Evolutionary conservation across 768 basidiomycete genomes (phyloP).

Genomic region (Pleurotus eryngii): DNA sequence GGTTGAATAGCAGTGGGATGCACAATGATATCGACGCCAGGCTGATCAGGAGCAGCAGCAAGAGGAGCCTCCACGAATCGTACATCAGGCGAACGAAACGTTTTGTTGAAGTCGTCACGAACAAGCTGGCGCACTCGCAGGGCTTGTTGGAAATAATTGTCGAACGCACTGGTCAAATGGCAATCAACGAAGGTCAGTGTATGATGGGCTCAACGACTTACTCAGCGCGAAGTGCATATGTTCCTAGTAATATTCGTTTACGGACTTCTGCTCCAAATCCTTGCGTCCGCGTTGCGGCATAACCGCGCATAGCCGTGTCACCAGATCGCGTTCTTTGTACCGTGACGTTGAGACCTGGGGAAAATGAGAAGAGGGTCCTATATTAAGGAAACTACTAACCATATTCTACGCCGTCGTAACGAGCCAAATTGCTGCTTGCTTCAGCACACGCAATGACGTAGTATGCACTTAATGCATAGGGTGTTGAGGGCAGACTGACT

Average conservation of each 20-base stretch:
- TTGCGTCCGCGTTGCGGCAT: constrained; percentile 61
- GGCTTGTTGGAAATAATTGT: constrained; percentile 96
- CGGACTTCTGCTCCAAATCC: constrained; percentile 85
- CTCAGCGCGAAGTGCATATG: constrained; percentile 91
- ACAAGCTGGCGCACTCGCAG: constrained; percentile 74
- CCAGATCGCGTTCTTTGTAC: background rate
- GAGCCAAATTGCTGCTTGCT: constrained; percentile 86
- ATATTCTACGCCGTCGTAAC: constrained; percentile 86
- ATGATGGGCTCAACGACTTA: constrained; percentile 34
- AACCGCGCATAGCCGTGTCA: constrained; percentile 21
- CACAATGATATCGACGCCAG: constrained; percentile 73
- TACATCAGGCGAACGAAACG: constrained; percentile 61
- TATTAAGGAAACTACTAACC: constrained; percentile 38
- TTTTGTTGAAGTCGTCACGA: constrained; percentile 65
- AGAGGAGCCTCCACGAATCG: background rate
- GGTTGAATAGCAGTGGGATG: constrained; percentile 88
- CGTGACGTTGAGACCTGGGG: constrained; percentile 46
- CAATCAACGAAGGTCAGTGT: background rate
- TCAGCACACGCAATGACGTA: constrained; percentile 96
- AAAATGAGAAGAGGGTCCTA: background rate
- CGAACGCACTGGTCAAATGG: constrained; percentile 68
- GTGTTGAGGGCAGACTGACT: constrained; percentile 65
- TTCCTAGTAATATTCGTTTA: constrained; percentile 84
- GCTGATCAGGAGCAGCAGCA: background rate
- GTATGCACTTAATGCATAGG: constrained; percentile 85